Percentiles rank a stretch among this genome's conserved stretches.
Evolutionary conservation across 1,284 basidiomycete species (phyloP).

Genomic region (Ustilago hordei): DNA sequence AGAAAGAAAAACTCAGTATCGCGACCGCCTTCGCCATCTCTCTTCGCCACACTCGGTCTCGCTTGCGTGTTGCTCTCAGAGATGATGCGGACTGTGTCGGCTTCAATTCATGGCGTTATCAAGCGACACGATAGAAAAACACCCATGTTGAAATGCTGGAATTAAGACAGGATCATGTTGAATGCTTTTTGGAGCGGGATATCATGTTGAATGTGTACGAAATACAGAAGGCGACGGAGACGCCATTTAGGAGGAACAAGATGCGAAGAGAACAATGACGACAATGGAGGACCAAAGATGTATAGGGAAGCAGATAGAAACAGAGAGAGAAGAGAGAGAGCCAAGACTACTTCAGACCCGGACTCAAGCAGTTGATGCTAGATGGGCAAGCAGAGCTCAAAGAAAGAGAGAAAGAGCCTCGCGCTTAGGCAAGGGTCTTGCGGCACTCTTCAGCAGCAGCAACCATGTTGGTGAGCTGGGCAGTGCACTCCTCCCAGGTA

Average conservation of each 20-base stretch:
- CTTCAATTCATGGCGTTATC: neutral
- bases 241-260: constrained; percentile 16
- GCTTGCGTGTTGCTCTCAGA: constrained; percentile 1
- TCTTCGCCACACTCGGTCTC: too few relatives aligned
- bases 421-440: constrained; percentile 71
- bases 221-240: constrained; percentile 41
- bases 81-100: too few relatives aligned
- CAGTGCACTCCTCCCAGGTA: constrained; percentile 76
- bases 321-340: neutral
- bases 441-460: constrained; percentile 83
- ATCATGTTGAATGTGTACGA: constrained; percentile 59
- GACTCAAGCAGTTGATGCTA: constrained; percentile 43
- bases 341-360: constrained; percentile 3
- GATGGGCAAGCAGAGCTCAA: constrained; percentile 19
- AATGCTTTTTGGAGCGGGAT: constrained; percentile 53
- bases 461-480: constrained; percentile 68
- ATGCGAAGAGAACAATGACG: constrained; percentile 31
- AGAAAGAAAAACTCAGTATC: neutral
- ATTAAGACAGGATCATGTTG: constrained; percentile 47
- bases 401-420: neutral
- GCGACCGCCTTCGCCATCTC: too few relatives aligned
- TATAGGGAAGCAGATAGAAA: constrained; percentile 17
- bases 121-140: neutral
- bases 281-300: constrained; percentile 31
- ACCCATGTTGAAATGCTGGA: constrained; percentile 52